phyloP scores from a whole-genome alignment of 1,284 basidiomycete genomes.

The Anthracocystis setariae region DNA sequence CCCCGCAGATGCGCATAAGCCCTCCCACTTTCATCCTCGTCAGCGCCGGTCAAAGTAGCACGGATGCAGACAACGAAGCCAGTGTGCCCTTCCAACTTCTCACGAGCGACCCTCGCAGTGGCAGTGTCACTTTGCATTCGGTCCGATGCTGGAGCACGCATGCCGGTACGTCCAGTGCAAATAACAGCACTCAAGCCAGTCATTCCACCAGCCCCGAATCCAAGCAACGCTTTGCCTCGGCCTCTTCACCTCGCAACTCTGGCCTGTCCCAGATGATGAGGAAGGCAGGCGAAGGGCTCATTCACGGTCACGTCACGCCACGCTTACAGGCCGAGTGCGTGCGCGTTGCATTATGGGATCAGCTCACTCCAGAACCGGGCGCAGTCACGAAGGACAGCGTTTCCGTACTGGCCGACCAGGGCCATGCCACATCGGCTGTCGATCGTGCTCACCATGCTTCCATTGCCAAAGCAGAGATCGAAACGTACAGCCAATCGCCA shows the following conservation, averaged over 20 bases:
- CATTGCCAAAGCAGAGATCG: slow-evolving; percentile 45
- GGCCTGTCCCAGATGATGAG: slow-evolving; percentile 49
- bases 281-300: slow-evolving; percentile 33
- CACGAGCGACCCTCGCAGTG: slow-evolving; percentile 23
- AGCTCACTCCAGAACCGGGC: slow-evolving; percentile 17
- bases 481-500: slow-evolving; percentile 46
- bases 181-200: slow-evolving; percentile 5
- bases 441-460: slow-evolving; percentile 10
- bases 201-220: slow-evolving; percentile 7
- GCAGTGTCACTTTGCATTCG: slow-evolving; percentile 22
- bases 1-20: neutral
- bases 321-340: slow-evolving; percentile 28
- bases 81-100: slow-evolving; percentile 30
- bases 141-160: slow-evolving; percentile 39
- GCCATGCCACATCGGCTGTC: neutral
- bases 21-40: slow-evolving; percentile 27
- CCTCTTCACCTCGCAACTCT: slow-evolving; percentile 27
- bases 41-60: neutral
- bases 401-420: slow-evolving; percentile 3
- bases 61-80: slow-evolving; percentile 3
- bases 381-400: slow-evolving; percentile 14
- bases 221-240: slow-evolving; percentile 11
- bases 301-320: slow-evolving; percentile 15
- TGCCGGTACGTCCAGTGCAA: neutral
- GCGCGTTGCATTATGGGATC: slow-evolving; percentile 32